Base-by-base conservation (phyloP, 1,139 yeast species). In the Protomyces inouyei region DNA sequence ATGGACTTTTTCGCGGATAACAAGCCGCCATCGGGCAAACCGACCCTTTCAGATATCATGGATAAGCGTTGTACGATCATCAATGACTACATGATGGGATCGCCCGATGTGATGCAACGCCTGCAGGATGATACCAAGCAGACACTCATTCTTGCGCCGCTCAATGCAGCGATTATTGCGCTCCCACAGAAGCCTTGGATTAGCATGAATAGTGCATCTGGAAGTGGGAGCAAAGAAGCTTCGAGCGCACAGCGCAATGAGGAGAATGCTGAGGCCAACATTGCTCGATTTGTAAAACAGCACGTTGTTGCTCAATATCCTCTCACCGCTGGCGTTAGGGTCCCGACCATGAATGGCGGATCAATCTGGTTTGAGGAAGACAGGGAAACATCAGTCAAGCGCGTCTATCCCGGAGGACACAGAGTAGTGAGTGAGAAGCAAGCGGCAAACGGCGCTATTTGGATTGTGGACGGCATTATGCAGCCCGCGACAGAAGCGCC, bases 111-210 rank as follows among this genome's bases (percentile, higher is more conserved):
- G 2, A 48, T 51, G 28, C 25, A n/a, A 36, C 69, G 76, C 21
- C 70, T 76, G 55, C 71, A 73, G 53, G 71, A 73, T 57, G 71
- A 69, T 28, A 60, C 69, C 18, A 61, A 67, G 36, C 74, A 70
- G 61, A 70, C 76, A 1, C 67, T 75, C 9, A 71, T 76, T 21
- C 69, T 76, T 65, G 78, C 78, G 5, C 78, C 78, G 3, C 68
- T 72, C 45, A 73, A 76, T 61, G 67, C 59, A 10, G 78, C 76
- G 10, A 70, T 76, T 65, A 69, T 70, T 25, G 55, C 67, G 35
- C 67, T 76, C 54, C 54, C 71, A 3, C 68, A 70, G 40, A 75
- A 76, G 67, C 78, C 78, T 3, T 76, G 77, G 77, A 74, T 73
- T 66, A 16, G 43, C 43, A 28, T 28, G 32, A 9, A 28, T 6